Evolutionary conservation across 768 basidiomycete species (phyloP), one percentile per base, ranked within the genome.

Genomic region (Leccinum fibrillosum): DNA sequence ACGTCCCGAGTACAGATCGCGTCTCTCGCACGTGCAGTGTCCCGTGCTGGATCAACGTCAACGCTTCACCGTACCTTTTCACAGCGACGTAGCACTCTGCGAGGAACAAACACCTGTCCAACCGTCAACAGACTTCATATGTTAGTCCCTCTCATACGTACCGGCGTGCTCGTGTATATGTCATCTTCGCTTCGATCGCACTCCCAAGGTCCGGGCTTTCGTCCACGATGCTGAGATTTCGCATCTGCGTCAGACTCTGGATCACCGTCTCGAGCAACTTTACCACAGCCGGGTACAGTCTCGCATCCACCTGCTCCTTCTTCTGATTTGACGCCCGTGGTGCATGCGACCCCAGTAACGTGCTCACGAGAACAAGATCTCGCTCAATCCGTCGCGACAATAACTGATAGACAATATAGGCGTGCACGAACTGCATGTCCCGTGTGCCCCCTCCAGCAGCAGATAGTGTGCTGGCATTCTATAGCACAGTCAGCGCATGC

Each of bases 331-430:
- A 21, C 45, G 64, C 66, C 37, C 72, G 69, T 49, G 68, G 59
- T 2, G 64, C 74, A 56, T 81, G 80, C 6, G 75, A 80, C 7
- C 77, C 68, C 42, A 89, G 76, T 3, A 87, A 78, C 2, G 88
- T 84, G 23, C 82, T 82, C 59, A 89, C 81, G 50, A 97, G 82
- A 23, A 94, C 81, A 4, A 93, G 80, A 67, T 98, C 95, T 15
- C 95, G 88, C 68, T 94, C 86, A 53, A 92, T 93, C 9, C 95
- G 90, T 53, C 87, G 83, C 19, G 91, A 85, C 52, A 97, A 82
- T 32, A 97, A 85, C 61, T 93, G 90, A 72, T 92, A 94, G 49
- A 91, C 81, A 64, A 96, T 85, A 69, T 88, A 96, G 17, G 89
- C 83, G 64, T 97, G 90, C 52, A 95, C 82, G 65, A 94, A 94